Evolutionary conservation across 305 asterid species (phyloP), one percentile per base, ranked within the genome.

Genomic region (Ilex paraguariensis): DNA sequence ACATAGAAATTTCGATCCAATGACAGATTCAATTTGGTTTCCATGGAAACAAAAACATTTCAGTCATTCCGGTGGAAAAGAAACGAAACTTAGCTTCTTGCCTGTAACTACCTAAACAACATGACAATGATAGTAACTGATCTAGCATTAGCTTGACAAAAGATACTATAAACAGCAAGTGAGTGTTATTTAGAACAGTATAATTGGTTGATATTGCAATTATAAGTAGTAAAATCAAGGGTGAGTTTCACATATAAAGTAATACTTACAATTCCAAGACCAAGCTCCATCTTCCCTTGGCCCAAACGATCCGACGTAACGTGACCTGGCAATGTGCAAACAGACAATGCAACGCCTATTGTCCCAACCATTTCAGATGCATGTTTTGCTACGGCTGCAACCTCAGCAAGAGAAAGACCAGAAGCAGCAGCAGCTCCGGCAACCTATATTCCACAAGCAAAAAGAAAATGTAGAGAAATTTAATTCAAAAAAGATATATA

Each of bases 271-370:
- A 93, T 86, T 84, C 99, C 99, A 81, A 93, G 97, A 78, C 99
- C 99, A 84, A 93, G 97, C 87, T 90, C 99, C 91, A 93, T 90
- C 75, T 87, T 93, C 36, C 96, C 95, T 67, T 95, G 89, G 77
- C 96, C 99, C 68, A 93, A 77, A 73, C 97, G 97, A 67, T 93
- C 97, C 63, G 97, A 69, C 7, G 94, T 78, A 58, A 73, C 84
- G 74, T 76, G 99, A 75, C 99, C 99, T 0, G 99, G 99, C 77
- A 90, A 72, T 51, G 99, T 86, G 82, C 99, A 93, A 68, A 93
- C 95, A 12, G 99, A 84, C 59, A 90, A 79, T 21, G 96, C 96
- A 56, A 93, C 99, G 62, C 99, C 99, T 95, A 93, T 88, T 50
- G 99, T 93, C 68, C 99, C 99, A 70, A 93, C 86, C 85, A 88